Conservation (phyloP, 202 grass and related monocot genomes). For the Setaria viridis region DNA sequence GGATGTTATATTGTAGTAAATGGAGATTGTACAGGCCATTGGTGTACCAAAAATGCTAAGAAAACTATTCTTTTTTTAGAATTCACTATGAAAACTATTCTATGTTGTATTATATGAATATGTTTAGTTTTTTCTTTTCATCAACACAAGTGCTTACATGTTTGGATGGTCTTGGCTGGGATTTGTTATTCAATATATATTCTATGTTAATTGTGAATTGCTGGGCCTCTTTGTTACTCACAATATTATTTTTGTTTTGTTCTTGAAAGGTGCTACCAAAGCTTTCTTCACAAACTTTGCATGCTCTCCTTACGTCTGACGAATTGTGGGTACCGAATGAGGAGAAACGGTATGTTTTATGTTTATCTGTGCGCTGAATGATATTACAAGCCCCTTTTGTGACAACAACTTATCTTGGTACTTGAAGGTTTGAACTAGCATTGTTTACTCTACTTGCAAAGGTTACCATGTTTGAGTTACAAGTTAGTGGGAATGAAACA, state of each 20-base stretch:
- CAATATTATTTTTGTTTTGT: constrained; percentile 48
- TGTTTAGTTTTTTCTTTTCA: neutral
- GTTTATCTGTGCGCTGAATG: constrained; percentile 30
- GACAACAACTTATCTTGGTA: constrained; percentile 33
- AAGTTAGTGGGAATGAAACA: constrained; percentile 56
- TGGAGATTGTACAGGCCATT: neutral
- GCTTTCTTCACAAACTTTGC: constrained; percentile 97
- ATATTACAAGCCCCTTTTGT: constrained; percentile 31
- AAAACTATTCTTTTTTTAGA: neutral
- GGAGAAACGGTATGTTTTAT: constrained; percentile 88
- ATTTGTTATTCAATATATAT: constrained; percentile 30
- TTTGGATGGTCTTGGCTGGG: neutral
- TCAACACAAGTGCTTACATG: constrained; percentile 20
- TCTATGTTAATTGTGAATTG: constrained; percentile 5
- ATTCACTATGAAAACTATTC: neutral
- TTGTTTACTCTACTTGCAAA: constrained; percentile 86
- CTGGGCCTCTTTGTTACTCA: constrained; percentile 6
- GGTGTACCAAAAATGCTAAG: neutral
- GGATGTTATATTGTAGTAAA: constrained; percentile 20
- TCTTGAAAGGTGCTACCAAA: constrained; percentile 83
- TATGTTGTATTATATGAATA: neutral
- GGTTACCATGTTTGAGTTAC: constrained; percentile 64
- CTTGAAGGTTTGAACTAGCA: constrained; percentile 97
- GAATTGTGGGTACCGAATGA: constrained; percentile 98
- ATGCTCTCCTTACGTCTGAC: constrained; percentile 83